Evolutionary conservation across 805 yeast genomes (phyloP).

Genomic region (Spathaspora passalidarum): DNA sequence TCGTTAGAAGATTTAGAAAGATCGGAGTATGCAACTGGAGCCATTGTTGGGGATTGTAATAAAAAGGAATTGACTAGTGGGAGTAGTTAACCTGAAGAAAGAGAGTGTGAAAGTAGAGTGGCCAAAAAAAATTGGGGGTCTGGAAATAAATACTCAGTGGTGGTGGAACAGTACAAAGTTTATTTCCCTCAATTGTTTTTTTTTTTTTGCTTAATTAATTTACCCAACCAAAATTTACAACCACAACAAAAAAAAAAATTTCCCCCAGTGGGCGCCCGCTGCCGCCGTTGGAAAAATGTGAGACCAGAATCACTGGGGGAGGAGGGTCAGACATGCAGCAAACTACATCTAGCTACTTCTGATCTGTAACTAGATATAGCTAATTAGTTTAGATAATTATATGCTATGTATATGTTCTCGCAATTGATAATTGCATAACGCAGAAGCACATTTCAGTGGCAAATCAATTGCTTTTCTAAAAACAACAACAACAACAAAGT

Average conservation of each 20-base stretch:
- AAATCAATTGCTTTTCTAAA: too few species aligned
- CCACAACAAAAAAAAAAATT: background rate
- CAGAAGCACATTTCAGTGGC: too few species aligned
- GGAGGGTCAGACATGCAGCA: too few species aligned
- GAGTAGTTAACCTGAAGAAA: conserved; percentile 2
- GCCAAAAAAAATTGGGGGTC: background rate
- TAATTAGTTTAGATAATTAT: too few species aligned
- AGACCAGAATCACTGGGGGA: too few species aligned
- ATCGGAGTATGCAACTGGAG: conserved; percentile 88
- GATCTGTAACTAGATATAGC: too few species aligned
- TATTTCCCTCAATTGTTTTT: background rate
- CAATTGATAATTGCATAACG: too few species aligned
- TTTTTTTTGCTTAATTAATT: background rate
- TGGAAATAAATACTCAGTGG: background rate
- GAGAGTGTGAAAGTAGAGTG: background rate
- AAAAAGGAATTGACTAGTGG: background rate
- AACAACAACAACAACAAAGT: background rate
- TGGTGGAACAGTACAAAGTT: background rate
- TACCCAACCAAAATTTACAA: background rate
- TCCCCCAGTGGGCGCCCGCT: too few species aligned
- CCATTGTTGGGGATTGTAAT: conserved; percentile 22
- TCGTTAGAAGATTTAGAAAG: conserved; percentile 90
- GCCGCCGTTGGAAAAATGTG: too few species aligned
- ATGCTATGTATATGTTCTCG: too few species aligned
- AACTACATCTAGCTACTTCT: too few species aligned